These are phyloP conservation scores for Penicillium sp. DNA, from an alignment of 2,329 filamentous ascomycete species.

Conservation along the genomic window DNA sequence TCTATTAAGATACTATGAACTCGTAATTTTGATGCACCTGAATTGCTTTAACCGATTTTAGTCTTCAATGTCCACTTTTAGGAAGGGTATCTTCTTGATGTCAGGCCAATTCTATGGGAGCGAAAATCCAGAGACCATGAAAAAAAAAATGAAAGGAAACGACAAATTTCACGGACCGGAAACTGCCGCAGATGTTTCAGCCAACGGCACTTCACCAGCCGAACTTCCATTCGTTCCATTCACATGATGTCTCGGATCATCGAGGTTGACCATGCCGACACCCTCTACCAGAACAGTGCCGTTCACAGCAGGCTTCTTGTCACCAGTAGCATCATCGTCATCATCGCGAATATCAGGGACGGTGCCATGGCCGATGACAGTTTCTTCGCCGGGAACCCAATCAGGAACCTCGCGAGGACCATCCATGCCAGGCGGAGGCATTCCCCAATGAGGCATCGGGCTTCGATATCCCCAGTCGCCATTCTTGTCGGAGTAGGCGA, in stretches of 20 bases:
- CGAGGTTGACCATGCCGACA: conserved; percentile 37
- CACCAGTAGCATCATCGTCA: conserved; percentile 16
- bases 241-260: conserved; percentile 10
- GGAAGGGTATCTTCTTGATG: background rate
- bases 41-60: background rate
- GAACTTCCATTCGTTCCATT: background rate
- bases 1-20: background rate
- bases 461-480: conserved; percentile 88
- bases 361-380: conserved; percentile 38
- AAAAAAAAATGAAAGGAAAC: background rate
- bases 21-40: background rate
- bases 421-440: conserved; percentile 70
- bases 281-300: conserved; percentile 33
- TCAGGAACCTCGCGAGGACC: conserved; percentile 67
- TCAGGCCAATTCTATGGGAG: background rate
- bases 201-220: background rate
- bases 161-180: background rate
- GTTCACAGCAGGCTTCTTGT: conserved; percentile 13
- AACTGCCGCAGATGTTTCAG: background rate
- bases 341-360: conserved; percentile 25
- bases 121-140: background rate
- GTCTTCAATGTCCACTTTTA: background rate
- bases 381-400: conserved; percentile 43
- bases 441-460: conserved; percentile 77
- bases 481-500: conserved; percentile 79